Evolutionary conservation across 192 early-diverging fungal genomes (phyloP).

Genomic region (Phlyctochytrium bullatum): DNA sequence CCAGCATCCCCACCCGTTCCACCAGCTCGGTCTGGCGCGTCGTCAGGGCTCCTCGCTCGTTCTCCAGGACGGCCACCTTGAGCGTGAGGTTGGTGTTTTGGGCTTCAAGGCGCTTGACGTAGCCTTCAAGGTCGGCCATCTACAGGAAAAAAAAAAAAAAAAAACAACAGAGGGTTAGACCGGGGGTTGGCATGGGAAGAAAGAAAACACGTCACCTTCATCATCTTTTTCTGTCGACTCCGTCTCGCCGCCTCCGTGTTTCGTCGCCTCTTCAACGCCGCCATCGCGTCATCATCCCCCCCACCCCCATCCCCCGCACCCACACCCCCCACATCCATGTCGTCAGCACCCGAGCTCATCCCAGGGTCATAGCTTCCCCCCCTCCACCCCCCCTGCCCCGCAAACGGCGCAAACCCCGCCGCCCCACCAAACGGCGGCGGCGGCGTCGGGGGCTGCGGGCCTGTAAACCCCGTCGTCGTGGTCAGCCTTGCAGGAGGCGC

Average conservation of each 20-base stretch:
- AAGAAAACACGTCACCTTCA: slow-evolving; percentile 59
- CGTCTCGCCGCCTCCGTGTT: slow-evolving; percentile 89
- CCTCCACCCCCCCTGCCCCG: too few relatives aligned
- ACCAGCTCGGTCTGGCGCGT: slow-evolving; percentile 25
- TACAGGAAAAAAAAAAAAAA: not conserved
- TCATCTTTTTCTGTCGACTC: slow-evolving; percentile 80
- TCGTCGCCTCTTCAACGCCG: slow-evolving; percentile 4
- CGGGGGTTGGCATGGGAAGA: too few relatives aligned
- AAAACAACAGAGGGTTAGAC: not conserved
- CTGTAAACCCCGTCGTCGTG: too few relatives aligned
- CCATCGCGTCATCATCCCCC: not conserved
- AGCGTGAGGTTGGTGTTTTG: slow-evolving; percentile 55
- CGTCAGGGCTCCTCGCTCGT: slow-evolving; percentile 22
- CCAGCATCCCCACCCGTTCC: slow-evolving; percentile 23
- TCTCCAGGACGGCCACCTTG: slow-evolving; percentile 32
- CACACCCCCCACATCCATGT: too few relatives aligned
- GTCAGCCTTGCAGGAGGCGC: too few relatives aligned
- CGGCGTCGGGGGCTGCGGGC: too few relatives aligned
- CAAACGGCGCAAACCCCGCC: too few relatives aligned
- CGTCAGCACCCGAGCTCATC: too few relatives aligned
- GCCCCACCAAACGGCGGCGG: too few relatives aligned
- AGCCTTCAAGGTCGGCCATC: slow-evolving; percentile 69
- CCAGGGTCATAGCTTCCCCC: too few relatives aligned
- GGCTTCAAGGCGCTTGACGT: slow-evolving; percentile 71
- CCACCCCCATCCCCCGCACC: not conserved